Base-by-base conservation (phyloP, 495 filamentous ascomycete species). In the Aspergillus hancockii region DNA sequence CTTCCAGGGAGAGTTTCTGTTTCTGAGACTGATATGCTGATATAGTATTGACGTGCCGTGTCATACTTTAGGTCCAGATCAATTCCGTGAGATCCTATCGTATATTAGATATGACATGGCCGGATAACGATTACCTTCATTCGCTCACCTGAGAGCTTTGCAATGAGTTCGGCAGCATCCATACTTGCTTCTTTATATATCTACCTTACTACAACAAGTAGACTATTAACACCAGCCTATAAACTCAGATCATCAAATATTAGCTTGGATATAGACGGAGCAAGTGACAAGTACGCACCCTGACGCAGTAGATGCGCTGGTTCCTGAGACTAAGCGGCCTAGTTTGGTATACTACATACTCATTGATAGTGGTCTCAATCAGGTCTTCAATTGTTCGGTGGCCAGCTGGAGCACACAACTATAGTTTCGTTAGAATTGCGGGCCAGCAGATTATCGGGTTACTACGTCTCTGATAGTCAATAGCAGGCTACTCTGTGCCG, bases 281-380 rank as follows among this genome's bases (percentile, higher is more conserved):
- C 16, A 9, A 32, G 38, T 22, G n/a, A 14, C 10, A 12, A 6
- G 18, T 21, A 18, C 62, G 58, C 63, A 91, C 91, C 79, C 89
- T 94, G 38, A 98, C 85, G 53, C 94, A 94, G 74, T 96, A 97
- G 13, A 90, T 92, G 50, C 94, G 81, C 70, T 98, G 95, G 64
- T 97, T 95, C 52, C 92, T 84, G 54, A 96, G 77, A 59, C 96
- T 94, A 10, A 98, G 81, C 3, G 94, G 90, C 41, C 85, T 84
- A 51, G 82, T 90, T 61, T 90, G 87, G 65, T 89, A 96, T 4
- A 79, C 81, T 1, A 90, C 88, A 69, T 94, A 88, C 49, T 90
- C 84, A 58, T 98, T 96, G 62, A 98, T 88, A 0, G 85, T 86
- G 28, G 76, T 70, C 49, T 84, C 75, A 55, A 98, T 93, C 3